Evolutionary conservation across 257 asterid species (phyloP).

Genomic region (Ajuga chamaepitys): DNA sequence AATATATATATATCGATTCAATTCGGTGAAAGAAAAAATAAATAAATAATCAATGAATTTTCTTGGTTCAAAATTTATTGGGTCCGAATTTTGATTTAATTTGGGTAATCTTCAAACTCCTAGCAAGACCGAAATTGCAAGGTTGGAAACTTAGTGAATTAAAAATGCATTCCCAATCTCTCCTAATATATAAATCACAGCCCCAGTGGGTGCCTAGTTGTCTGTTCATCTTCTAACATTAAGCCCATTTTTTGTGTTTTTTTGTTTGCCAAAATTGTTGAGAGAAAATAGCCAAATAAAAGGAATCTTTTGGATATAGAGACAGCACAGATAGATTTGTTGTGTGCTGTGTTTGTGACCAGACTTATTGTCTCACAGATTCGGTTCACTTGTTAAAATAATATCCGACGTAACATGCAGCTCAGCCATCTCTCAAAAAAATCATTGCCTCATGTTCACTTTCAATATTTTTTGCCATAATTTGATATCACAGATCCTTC

Average conservation of each 20-base stretch:
- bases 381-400: constrained; percentile 11
- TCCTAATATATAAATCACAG: no score
- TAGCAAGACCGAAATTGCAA: no score
- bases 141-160: no score
- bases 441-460: constrained; percentile 27
- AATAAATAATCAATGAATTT: no score
- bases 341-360: constrained; percentile 49
- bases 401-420: constrained; percentile 56
- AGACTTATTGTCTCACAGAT: constrained; percentile 25
- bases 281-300: constrained; percentile 2
- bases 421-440: constrained; percentile 42
- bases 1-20: no score
- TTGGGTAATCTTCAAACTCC: no score
- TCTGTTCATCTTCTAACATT: constrained; percentile 30
- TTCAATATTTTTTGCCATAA: background rate
- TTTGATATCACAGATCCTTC: constrained; percentile 34
- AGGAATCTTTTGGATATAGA: constrained; percentile 27
- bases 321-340: constrained; percentile 53
- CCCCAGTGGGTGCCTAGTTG: constrained; percentile 39
- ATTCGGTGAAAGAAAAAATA: no score
- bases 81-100: no score
- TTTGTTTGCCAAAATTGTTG: constrained; percentile 14
- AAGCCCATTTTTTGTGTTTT: constrained; percentile 2
- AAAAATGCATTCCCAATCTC: no score
- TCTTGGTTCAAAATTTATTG: no score